phyloP scores from a whole-genome alignment of 371 early-diverging fungal genomes.

The Apophysomyces ossiformis region DNA sequence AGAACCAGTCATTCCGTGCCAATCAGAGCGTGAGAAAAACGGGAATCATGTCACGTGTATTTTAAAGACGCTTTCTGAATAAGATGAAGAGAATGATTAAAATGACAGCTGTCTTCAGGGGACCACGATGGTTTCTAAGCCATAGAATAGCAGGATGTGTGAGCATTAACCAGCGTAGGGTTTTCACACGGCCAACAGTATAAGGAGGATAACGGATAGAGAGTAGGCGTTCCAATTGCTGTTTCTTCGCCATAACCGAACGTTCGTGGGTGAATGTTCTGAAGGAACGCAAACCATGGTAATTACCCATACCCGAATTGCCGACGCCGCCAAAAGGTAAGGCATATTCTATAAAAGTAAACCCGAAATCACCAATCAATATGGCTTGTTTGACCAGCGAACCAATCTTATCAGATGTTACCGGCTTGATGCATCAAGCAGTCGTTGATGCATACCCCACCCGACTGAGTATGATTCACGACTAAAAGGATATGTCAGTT shows the following conservation, averaged over 20 bases:
- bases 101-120: slow-evolving; percentile 21
- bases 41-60: slow-evolving; percentile 21
- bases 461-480: slow-evolving; percentile 68
- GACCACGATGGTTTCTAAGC: slow-evolving; percentile 23
- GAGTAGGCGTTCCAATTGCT: slow-evolving; percentile 37
- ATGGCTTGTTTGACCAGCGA: neutral
- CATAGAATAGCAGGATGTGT: slow-evolving; percentile 24
- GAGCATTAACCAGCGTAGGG: slow-evolving; percentile 27
- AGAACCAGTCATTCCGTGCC: slow-evolving; percentile 10
- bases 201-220: slow-evolving; percentile 56
- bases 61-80: slow-evolving; percentile 15
- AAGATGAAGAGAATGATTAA: slow-evolving; percentile 22
- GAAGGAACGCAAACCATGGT: slow-evolving; percentile 76
- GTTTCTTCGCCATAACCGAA: slow-evolving; percentile 56
- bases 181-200: slow-evolving; percentile 13
- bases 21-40: slow-evolving; percentile 28
- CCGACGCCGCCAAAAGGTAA: slow-evolving; percentile 89
- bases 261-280: slow-evolving; percentile 77
- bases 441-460: slow-evolving; percentile 78
- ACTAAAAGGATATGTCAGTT: slow-evolving; percentile 30
- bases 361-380: slow-evolving; percentile 4
- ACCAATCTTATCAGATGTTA: slow-evolving; percentile 23
- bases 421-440: slow-evolving; percentile 64
- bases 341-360: slow-evolving; percentile 28
- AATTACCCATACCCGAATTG: slow-evolving; percentile 76